Conservation (phyloP, 371 early-diverging fungal species). For the Homolaphlyctis polyrhiza region DNA sequence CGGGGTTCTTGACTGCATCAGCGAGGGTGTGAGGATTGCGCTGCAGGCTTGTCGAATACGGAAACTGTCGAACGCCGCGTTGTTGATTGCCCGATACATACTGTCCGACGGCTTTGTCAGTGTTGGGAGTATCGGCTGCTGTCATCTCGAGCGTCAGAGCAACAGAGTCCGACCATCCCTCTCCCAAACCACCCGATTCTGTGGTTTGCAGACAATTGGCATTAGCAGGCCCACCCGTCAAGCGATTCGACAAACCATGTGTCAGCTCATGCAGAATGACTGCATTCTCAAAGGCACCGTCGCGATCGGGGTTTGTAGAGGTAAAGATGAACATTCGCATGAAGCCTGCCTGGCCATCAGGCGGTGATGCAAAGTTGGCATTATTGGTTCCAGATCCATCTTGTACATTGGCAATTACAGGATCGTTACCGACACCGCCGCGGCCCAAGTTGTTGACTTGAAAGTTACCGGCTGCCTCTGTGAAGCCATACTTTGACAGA, state of each 20-base stretch:
- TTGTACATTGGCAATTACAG: slow-evolving; percentile 93
- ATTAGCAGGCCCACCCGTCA: slow-evolving; percentile 92
- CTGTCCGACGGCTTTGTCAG: slow-evolving; percentile 76
- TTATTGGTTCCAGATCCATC: slow-evolving; percentile 77
- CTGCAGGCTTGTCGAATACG: slow-evolving; percentile 72
- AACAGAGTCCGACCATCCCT: slow-evolving; percentile 95
- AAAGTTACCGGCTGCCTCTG: slow-evolving; percentile 93
- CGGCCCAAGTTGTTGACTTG: slow-evolving; percentile 84
- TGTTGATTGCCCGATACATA: slow-evolving; percentile 73
- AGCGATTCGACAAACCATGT: slow-evolving; percentile 85
- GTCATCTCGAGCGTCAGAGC: slow-evolving; percentile 81
- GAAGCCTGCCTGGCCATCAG: slow-evolving; percentile 83
- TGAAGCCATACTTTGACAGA: slow-evolving; percentile 81
- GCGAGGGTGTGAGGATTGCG: slow-evolving; percentile 88
- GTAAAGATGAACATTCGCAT: slow-evolving; percentile 95
- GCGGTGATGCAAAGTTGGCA: slow-evolving; percentile 95
- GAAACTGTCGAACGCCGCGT: slow-evolving; percentile 79
- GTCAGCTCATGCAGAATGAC: slow-evolving; percentile 67
- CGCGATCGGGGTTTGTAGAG: slow-evolving; percentile 67
- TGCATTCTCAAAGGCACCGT: slow-evolving; percentile 90
- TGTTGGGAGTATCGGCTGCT: slow-evolving; percentile 45
- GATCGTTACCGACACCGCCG: slow-evolving; percentile 75
- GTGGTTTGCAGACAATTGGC: slow-evolving; percentile 82
- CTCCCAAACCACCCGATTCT: slow-evolving; percentile 64
- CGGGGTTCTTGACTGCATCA: slow-evolving; percentile 70